These are phyloP conservation scores for Stagonosporopsis cucurbitacearum DNA, from an alignment of 2,329 filamentous ascomycete genomes.

Conservation along the genomic window DNA sequence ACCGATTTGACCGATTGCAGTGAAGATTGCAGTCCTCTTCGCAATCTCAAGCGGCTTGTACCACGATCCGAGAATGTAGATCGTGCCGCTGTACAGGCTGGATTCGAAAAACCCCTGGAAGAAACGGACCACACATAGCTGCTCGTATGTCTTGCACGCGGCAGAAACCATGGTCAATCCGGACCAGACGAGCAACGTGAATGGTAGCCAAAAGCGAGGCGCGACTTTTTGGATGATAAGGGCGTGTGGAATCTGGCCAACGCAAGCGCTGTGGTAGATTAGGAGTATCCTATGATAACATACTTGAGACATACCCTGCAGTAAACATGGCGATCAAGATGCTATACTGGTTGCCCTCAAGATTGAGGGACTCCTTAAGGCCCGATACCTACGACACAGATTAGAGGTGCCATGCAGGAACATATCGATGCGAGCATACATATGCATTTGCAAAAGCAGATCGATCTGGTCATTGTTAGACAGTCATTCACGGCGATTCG, in stretches of 20 bases:
- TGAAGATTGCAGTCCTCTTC: constrained; percentile 41
- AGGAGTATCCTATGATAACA: not conserved
- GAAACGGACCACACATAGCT: constrained; percentile 36
- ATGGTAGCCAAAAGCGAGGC: constrained; percentile 39
- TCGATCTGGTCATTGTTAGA: constrained; percentile 20
- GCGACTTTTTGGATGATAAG: constrained; percentile 38
- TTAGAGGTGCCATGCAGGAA: not conserved
- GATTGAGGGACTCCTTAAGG: constrained; percentile 32
- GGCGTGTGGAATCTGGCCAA: constrained; percentile 40
- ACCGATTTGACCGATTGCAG: constrained; percentile 38
- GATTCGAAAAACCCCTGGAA: constrained; percentile 39
- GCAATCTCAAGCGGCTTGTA: constrained; percentile 39
- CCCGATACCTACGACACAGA: constrained; percentile 28
- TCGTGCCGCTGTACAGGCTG: constrained; percentile 39
- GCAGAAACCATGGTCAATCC: constrained; percentile 39
- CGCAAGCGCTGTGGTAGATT: constrained; percentile 25
- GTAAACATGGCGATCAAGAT: constrained; percentile 40
- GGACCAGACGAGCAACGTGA: constrained; percentile 38
- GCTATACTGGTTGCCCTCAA: constrained; percentile 39
- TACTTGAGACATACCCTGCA: constrained; percentile 23
- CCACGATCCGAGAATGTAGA: constrained; percentile 41
- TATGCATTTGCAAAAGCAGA: constrained; percentile 42
- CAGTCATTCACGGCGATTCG: too few species aligned
- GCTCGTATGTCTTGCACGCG: constrained; percentile 35
- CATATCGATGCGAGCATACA: constrained; percentile 12